These are phyloP conservation scores for Aspergillus aculeatinus DNA, from an alignment of 2,329 filamentous ascomycete species.

Conservation along the genomic window DNA sequence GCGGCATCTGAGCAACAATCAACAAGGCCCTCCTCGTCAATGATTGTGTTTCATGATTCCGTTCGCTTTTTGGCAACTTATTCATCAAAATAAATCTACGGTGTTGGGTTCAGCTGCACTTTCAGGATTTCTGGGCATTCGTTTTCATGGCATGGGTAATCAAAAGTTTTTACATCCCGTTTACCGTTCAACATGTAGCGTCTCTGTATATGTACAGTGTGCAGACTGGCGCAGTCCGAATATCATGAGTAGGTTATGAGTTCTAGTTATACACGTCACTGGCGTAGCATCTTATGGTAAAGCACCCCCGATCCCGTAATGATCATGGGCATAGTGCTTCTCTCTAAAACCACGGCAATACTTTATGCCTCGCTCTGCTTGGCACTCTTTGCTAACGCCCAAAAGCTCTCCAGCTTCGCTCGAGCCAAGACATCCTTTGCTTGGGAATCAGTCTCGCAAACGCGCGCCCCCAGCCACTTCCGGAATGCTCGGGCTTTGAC, in stretches of 20 bases:
- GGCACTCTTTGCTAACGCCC: conserved; percentile 77
- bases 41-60: conserved; percentile 16
- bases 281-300: not conserved
- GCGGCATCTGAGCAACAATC: conserved; percentile 37
- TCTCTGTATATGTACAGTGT: conserved; percentile 3
- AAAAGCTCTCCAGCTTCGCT: conserved; percentile 92
- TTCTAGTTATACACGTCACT: not conserved
- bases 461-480: conserved; percentile 76
- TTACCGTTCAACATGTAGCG: not conserved
- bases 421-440: conserved; percentile 77
- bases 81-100: conserved; percentile 1
- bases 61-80: conserved; percentile 3
- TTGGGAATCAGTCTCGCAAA: conserved; percentile 90
- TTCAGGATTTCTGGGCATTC: conserved; percentile 1
- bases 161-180: not conserved
- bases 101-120: conserved; percentile 9
- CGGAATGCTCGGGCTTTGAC: conserved; percentile 76
- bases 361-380: conserved; percentile 38
- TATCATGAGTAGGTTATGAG: not conserved
- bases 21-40: conserved; percentile 31
- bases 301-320: conserved; percentile 6
- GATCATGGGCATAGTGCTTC: not conserved
- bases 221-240: not conserved
- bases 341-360: not conserved
- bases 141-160: conserved; percentile 6